Evolutionary conservation across 106 monocot species (phyloP).

Genomic region (Alisma plantagoaquatica): DNA sequence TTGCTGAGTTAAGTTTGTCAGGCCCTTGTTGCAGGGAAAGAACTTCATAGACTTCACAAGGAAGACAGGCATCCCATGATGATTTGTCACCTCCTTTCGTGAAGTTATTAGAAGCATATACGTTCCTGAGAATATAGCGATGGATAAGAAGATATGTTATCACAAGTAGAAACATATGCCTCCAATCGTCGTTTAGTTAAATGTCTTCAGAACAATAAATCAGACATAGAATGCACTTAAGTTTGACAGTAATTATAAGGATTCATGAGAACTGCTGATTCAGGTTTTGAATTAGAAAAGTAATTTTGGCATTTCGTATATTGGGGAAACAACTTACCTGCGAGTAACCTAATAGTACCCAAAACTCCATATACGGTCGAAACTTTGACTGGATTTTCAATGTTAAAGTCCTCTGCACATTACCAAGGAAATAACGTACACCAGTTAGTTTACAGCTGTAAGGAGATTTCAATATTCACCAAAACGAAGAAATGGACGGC

Average conservation of each 20-base stretch:
- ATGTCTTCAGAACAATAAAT: too few species aligned
- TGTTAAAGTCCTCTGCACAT: slow-evolving; percentile 30
- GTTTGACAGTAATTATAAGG: too few species aligned
- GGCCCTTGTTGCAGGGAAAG: slow-evolving; percentile 55
- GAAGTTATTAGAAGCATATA: slow-evolving; percentile 83
- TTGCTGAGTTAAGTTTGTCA: slow-evolving; percentile 50
- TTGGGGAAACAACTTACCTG: too few species aligned
- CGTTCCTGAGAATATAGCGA: too few species aligned
- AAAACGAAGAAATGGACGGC: too few species aligned
- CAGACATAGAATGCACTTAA: too few species aligned
- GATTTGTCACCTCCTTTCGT: slow-evolving; percentile 51
- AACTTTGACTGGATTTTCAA: slow-evolving; percentile 30
- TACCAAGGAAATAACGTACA: slow-evolving; percentile 4
- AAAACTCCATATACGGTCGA: slow-evolving; percentile 68
- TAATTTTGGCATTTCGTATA: too few species aligned
- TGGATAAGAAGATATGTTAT: slow-evolving; percentile 9
- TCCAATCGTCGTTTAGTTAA: too few species aligned
- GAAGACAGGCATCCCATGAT: slow-evolving; percentile 55
- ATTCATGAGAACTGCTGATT: too few species aligned
- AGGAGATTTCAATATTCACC: too few species aligned
- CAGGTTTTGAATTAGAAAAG: too few species aligned
- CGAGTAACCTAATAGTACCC: slow-evolving; percentile 64
- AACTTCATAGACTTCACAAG: slow-evolving; percentile 62
- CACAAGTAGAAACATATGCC: neutral
- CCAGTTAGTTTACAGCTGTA: too few species aligned